Percentiles rank a stretch among this genome's conserved stretches.
Conservation (phyloP, 129 eudicot genomes). For the Chrysanthemum seticuspe region DNA sequence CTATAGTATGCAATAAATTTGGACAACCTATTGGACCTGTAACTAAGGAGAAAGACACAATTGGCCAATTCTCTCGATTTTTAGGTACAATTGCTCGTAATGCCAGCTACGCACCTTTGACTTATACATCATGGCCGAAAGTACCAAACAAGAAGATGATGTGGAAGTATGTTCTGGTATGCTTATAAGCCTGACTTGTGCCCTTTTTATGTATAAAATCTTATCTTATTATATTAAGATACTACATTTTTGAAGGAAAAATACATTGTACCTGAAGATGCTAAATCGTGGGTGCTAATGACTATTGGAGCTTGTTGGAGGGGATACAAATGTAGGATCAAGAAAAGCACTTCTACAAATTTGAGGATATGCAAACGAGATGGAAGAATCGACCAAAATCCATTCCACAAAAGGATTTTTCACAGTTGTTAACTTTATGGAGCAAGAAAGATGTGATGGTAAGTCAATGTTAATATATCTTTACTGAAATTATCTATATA, state of each 20-base stretch:
- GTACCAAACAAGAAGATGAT: slow-evolving; percentile 5
- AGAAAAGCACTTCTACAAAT: slow-evolving; percentile 4
- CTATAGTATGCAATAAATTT: slow-evolving; percentile 3
- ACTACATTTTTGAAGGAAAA: background rate
- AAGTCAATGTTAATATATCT: background rate
- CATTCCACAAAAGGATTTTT: slow-evolving; percentile 2
- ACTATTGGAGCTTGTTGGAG: slow-evolving; percentile 12
- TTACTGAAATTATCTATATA: background rate
- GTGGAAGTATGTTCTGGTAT: slow-evolving; percentile 11
- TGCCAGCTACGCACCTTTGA: slow-evolving; percentile 9
- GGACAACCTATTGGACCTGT: slow-evolving; percentile 14
- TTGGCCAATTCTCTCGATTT: slow-evolving; percentile 7
- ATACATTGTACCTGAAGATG: background rate
- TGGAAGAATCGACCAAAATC: slow-evolving; percentile 3
- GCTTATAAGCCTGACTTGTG: background rate
- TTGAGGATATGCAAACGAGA: background rate
- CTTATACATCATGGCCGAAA: slow-evolving; percentile 1
- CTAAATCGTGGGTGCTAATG: slow-evolving; percentile 7
- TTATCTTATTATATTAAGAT: background rate
- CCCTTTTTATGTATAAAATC: background rate
- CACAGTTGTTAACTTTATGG: background rate
- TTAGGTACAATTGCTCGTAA: slow-evolving; percentile 15
- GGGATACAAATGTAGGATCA: slow-evolving; percentile 5
- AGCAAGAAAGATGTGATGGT: background rate
- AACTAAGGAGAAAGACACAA: slow-evolving; percentile 5